Evolutionary conservation across 257 asterid genomes (phyloP).

Genomic region (Gentiana straminea): DNA sequence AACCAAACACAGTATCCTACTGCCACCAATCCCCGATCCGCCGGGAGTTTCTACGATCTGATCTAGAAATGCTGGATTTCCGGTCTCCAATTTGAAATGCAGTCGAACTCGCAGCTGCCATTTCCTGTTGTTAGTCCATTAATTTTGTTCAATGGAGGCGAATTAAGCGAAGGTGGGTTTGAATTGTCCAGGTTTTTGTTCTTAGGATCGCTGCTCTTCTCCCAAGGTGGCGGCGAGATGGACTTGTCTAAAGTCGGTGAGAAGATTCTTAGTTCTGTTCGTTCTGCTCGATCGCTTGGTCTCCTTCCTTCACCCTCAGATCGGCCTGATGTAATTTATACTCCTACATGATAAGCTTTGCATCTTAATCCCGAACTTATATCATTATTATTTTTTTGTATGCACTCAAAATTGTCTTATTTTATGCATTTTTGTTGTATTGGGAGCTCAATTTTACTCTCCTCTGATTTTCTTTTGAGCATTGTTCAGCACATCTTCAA

Average conservation of each 20-base stretch:
- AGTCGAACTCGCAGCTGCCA: slow-evolving; percentile 55
- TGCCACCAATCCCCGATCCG: not conserved
- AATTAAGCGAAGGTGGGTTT: slow-evolving; percentile 71
- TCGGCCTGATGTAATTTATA: slow-evolving; percentile 72
- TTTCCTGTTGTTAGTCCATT: slow-evolving; percentile 72
- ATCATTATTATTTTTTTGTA: too few relatives aligned
- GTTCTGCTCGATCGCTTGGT: slow-evolving; percentile 95
- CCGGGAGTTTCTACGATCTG: slow-evolving; percentile 7
- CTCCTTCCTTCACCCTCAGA: slow-evolving; percentile 60
- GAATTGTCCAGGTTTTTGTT: slow-evolving; percentile 82
- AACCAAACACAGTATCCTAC: not conserved
- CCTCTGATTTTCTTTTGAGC: too few relatives aligned
- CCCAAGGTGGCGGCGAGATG: slow-evolving; percentile 69
- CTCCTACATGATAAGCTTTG: not conserved
- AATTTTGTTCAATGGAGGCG: slow-evolving; percentile 62
- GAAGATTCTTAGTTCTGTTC: slow-evolving; percentile 94
- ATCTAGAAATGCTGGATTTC: slow-evolving; percentile 18
- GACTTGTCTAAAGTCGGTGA: slow-evolving; percentile 98
- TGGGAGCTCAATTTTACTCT: not conserved
- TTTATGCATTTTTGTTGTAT: not conserved
- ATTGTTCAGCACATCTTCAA: too few relatives aligned
- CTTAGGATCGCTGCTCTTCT: slow-evolving; percentile 87
- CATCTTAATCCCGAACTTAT: too few relatives aligned
- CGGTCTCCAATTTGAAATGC: slow-evolving; percentile 66
- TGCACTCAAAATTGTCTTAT: not conserved